These are phyloP conservation scores for Aquilaria sinensis DNA, from an alignment of 345 rosid species.

Conservation along the genomic window DNA sequence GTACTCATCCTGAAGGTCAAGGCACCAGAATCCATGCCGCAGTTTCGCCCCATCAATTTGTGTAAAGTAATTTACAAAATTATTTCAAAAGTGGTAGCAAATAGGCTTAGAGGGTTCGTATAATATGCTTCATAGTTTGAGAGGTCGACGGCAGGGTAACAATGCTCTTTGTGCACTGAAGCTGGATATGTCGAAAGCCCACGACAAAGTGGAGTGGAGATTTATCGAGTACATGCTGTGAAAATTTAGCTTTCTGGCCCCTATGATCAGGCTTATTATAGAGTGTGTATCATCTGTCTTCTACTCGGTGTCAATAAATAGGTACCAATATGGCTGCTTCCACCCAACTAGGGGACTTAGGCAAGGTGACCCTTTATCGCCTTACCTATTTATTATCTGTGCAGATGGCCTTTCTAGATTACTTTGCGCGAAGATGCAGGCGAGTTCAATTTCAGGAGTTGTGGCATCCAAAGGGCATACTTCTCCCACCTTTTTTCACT, in stretches of 20 bases:
- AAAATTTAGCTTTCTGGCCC: neutral
- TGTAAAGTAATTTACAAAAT: neutral
- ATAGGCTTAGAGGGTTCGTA: neutral
- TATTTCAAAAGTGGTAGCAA: neutral
- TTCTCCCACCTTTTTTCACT: neutral
- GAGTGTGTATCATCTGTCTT: neutral
- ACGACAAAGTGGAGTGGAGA: neutral
- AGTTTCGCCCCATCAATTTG: neutral
- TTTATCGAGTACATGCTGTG: neutral
- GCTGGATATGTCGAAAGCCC: neutral
- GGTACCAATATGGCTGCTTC: neutral
- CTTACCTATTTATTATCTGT: no score
- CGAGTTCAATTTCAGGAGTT: neutral
- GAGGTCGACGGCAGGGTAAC: neutral
- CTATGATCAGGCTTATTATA: neutral
- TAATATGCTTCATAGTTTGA: no score
- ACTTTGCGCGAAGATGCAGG: no score
- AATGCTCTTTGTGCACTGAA: neutral
- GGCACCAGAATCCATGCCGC: neutral
- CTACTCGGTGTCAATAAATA: neutral
- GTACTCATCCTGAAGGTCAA: neutral
- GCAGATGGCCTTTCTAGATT: no score
- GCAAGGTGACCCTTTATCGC: neutral
- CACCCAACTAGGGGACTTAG: neutral
- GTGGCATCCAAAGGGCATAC: neutral